Conservation (phyloP, 2,329 filamentous ascomycete species). For the Bipolaris zeicola region DNA sequence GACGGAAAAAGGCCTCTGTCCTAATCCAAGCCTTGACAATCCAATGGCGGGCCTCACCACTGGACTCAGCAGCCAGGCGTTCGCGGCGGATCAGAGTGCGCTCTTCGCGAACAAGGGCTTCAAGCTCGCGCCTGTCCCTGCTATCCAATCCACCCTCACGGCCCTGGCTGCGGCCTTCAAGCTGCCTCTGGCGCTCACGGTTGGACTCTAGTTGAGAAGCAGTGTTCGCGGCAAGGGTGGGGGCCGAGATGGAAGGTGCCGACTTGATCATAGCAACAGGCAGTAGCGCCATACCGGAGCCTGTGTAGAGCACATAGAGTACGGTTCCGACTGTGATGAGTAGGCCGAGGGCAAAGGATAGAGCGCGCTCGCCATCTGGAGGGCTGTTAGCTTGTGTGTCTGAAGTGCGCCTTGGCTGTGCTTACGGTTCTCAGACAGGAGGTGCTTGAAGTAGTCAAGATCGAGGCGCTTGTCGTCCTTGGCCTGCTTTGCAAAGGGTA, state of each 20-base stretch:
- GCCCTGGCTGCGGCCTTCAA: conserved; percentile 83
- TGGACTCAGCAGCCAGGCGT: conserved; percentile 81
- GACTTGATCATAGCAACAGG: conserved; percentile 92
- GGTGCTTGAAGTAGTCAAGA: conserved; percentile 87
- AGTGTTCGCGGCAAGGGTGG: conserved; percentile 76
- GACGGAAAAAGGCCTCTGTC: conserved; percentile 79
- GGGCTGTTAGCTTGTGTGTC: conserved; percentile 18
- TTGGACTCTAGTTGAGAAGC: conserved; percentile 83
- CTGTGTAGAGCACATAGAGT: conserved; percentile 87
- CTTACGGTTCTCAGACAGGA: conserved; percentile 80
- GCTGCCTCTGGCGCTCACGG: conserved; percentile 86
- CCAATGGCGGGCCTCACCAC: conserved; percentile 75
- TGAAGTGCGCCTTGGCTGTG: conserved; percentile 16
- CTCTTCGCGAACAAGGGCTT: conserved; percentile 85
- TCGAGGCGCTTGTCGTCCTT: conserved; percentile 70
- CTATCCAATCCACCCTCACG: conserved; percentile 74
- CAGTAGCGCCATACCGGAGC: conserved; percentile 83
- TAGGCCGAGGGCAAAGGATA: conserved; percentile 89
- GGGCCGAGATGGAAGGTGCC: conserved; percentile 82
- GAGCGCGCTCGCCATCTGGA: conserved; percentile 81
- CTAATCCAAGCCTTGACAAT: conserved; percentile 80
- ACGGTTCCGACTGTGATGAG: conserved; percentile 85
- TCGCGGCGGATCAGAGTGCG: conserved; percentile 89
- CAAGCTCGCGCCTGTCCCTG: conserved; percentile 87
- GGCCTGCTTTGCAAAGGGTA: conserved; percentile 75